These are phyloP conservation scores for Pneumocystis carinii DNA, from an alignment of 1,139 yeast species.

Conservation along the genomic window DNA sequence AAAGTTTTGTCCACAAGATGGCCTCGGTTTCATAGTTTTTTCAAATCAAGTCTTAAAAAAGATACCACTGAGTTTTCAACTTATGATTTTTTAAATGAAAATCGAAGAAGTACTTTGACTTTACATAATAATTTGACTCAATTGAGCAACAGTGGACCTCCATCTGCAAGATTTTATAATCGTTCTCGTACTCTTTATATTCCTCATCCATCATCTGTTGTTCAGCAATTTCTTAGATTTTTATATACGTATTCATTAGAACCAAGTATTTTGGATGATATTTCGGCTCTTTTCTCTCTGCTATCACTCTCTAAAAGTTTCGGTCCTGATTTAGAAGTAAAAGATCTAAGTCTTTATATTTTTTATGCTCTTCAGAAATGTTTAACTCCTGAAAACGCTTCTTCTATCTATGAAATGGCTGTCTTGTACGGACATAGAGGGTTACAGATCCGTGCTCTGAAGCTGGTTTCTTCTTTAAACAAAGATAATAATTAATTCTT, in stretches of 20 bases:
- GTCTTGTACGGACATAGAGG: conserved; percentile 8
- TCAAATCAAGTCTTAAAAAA: not conserved
- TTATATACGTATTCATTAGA: conserved; percentile 8
- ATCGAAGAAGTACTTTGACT: not conserved
- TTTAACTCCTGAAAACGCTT: conserved; percentile 2
- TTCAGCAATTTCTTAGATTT: conserved; percentile 5
- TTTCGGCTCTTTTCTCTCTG: conserved; percentile 1
- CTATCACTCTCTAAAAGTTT: conserved; percentile 1
- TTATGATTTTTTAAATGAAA: not conserved
- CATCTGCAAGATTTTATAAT: not conserved
- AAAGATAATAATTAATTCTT: not conserved
- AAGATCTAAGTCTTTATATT: not conserved
- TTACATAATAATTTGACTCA: not conserved
- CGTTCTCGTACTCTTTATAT: conserved; percentile 8
- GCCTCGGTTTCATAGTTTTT: conserved; percentile 6
- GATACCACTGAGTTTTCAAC: not conserved
- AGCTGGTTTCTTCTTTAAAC: not conserved
- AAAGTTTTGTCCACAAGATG: conserved; percentile 7
- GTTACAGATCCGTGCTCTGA: conserved; percentile 9
- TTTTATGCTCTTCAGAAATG: conserved; percentile 2
- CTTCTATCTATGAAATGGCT: conserved; percentile 7
- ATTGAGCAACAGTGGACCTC: not conserved
- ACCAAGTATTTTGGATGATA: not conserved
- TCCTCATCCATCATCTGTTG: conserved; percentile 8
- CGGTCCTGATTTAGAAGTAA: not conserved